Evolutionary conservation across 176 grass and related monocot species (phyloP).

Genomic region (Rhynchospora tenuis): DNA sequence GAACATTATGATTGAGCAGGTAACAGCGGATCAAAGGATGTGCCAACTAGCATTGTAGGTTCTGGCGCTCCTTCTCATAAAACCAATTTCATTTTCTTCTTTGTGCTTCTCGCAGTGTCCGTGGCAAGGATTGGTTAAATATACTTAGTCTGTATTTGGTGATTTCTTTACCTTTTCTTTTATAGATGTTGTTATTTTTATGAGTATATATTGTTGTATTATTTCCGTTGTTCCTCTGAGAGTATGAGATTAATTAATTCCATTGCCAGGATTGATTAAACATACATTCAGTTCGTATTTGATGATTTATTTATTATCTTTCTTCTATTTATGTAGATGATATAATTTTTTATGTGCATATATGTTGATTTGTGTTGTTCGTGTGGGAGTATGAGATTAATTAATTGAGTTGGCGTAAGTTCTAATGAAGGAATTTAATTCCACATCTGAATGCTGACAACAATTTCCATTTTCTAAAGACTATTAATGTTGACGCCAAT

Average conservation of each 20-base stretch:
- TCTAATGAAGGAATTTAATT: no score
- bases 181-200: constrained; percentile 7
- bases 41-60: neutral
- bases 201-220: neutral
- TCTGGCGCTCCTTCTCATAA: neutral
- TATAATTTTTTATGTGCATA: neutral
- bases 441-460: no score
- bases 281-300: neutral
- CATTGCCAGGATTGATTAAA: neutral
- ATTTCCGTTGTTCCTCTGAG: neutral
- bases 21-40: constrained; percentile 30
- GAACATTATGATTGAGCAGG: neutral
- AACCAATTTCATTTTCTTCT: constrained; percentile 2
- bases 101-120: constrained; percentile 13
- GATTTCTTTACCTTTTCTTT: neutral
- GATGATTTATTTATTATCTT: neutral
- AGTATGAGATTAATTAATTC: neutral
- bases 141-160: neutral
- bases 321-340: neutral
- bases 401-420: no score
- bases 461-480: no score
- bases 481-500: no score
- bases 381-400: no score
- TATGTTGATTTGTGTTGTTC: no score
- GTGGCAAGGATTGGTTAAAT: neutral